These are phyloP conservation scores for Gnomoniopsis sp. DNA, from an alignment of 2,329 filamentous ascomycete species.

Conservation along the genomic window DNA sequence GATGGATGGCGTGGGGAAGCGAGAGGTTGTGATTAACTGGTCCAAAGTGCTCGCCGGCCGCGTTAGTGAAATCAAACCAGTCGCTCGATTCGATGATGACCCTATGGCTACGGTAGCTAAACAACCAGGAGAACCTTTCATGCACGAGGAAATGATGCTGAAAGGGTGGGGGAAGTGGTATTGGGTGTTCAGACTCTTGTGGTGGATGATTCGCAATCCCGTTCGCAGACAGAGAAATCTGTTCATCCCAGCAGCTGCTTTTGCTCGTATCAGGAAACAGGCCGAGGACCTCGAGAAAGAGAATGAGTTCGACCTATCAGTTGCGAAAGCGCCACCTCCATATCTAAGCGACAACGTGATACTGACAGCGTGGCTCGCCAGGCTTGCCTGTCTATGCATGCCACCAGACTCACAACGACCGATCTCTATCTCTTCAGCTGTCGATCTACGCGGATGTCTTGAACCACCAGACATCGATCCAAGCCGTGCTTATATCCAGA, in stretches of 20 bases:
- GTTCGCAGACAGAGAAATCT: slow-evolving; percentile 2
- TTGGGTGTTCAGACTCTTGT: slow-evolving; percentile 3
- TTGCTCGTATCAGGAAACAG: not conserved
- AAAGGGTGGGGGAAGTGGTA: slow-evolving; percentile 18
- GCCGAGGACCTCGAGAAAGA: slow-evolving; percentile 7
- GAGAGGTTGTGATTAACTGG: slow-evolving; percentile 43
- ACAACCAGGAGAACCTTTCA: slow-evolving; percentile 23
- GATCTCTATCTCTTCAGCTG: slow-evolving; percentile 34
- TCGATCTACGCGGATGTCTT: slow-evolving; percentile 31
- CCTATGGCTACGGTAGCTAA: slow-evolving; percentile 23
- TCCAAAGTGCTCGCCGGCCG: slow-evolving; percentile 39
- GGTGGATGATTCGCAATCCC: not conserved
- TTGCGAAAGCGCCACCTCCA: slow-evolving; percentile 15
- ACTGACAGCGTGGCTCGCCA: slow-evolving; percentile 37
- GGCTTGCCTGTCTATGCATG: slow-evolving; percentile 22
- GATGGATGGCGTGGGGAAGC: slow-evolving; percentile 42
- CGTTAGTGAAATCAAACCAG: slow-evolving; percentile 35
- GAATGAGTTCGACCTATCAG: not conserved
- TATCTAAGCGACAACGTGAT: slow-evolving; percentile 47
- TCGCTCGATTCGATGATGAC: slow-evolving; percentile 33
- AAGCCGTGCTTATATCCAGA: slow-evolving; percentile 21
- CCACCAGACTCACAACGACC: slow-evolving; percentile 19
- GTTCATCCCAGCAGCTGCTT: not conserved
- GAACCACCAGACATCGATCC: slow-evolving; percentile 26
- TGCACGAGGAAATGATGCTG: slow-evolving; percentile 24